Evolutionary conservation across 176 grass and related monocot species (phyloP).

Genomic region (Oryza glaberrima): DNA sequence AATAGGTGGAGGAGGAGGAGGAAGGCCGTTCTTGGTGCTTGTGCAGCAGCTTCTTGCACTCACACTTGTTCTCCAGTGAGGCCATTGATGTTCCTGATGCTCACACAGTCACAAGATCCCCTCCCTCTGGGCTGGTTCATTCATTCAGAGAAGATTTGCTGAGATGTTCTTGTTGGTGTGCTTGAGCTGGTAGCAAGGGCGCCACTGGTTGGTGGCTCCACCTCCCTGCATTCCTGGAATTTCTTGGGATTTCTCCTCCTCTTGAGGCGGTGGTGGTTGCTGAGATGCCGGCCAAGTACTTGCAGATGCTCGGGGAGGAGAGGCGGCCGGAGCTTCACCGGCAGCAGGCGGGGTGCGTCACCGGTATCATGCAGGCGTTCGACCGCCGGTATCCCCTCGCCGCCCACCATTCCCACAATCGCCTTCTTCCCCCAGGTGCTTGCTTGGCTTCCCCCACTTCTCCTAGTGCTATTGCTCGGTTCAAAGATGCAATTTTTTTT

Average conservation of each 20-base stretch:
- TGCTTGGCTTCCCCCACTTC: neutral
- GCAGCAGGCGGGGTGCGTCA: conserved; percentile 86
- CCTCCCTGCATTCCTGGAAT: conserved; percentile 29
- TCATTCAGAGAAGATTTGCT: neutral
- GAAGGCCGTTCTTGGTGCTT: neutral
- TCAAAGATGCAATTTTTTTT: neutral
- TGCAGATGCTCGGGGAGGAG: conserved; percentile 66
- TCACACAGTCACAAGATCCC: conserved; percentile 26
- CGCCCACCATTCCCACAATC: conserved; percentile 41
- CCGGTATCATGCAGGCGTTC: conserved; percentile 88
- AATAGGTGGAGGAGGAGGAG: neutral
- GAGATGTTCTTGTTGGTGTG: neutral
- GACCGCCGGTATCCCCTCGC: conserved; percentile 72
- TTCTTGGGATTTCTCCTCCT: neutral
- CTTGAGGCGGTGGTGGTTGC: conserved; percentile 23
- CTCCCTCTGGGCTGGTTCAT: neutral
- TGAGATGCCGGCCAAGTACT: conserved; percentile 84
- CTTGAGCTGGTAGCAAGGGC: conserved; percentile 34
- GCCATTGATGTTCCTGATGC: conserved; percentile 35
- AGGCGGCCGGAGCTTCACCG: conserved; percentile 69
- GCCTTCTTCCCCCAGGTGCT: conserved; percentile 47
- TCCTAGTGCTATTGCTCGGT: neutral
- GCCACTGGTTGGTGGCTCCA: neutral
- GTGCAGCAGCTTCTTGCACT: conserved; percentile 4
- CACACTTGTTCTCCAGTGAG: conserved; percentile 9